Base-by-base conservation (phyloP, 345 rosid species). In the Excoecaria cochinchinensis region DNA sequence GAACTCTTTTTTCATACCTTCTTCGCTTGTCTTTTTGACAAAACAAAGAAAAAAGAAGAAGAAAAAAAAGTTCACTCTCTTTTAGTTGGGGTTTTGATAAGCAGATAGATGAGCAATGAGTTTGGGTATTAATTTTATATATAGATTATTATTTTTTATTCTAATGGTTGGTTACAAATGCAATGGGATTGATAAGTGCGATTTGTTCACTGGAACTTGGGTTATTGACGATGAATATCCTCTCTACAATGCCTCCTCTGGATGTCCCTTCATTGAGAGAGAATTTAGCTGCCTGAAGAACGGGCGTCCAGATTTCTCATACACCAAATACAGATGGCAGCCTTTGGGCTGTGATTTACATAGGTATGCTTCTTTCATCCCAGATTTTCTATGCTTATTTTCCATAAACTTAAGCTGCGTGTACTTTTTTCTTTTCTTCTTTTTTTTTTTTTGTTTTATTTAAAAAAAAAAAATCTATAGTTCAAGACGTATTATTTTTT, bases 231-330 rank as follows among this genome's bases (percentile, higher is more conserved):
- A 46, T 9, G n/a, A 64, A 1, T 77, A 56, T 53, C 80, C 80
- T 1, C 76, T 71, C 9, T 77, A 77, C 58, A 36, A 71, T 38
- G 74, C 78, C 11, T 74, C 84, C 6, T n/a, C 69, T 11, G 42
- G 2, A 0, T 90, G 94, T 56, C 85, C 91, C 6, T 86, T 86
- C 69, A 55, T 90, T 6, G 86, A 88, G 72, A 74, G 22, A 48
- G 89, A 85, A 69, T 90, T 90, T 69, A 79, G 83, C 62, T 88
- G 94, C 77, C 85, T 71, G 56, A 82, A 76, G 70, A 90, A 90
- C 55, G 90, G 89, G 15, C 90, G 91, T 22, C 88, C 85, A 0
- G 94, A 90, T 74, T 60, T 14, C 7, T 72, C 62, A 17, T 88
- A 84, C 72, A 87, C 84, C 74, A 80, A 78, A 8, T 88, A 84